Evolutionary conservation across 495 filamentous ascomycete species (phyloP).

Genomic region (Hypoxylon intermedium): DNA sequence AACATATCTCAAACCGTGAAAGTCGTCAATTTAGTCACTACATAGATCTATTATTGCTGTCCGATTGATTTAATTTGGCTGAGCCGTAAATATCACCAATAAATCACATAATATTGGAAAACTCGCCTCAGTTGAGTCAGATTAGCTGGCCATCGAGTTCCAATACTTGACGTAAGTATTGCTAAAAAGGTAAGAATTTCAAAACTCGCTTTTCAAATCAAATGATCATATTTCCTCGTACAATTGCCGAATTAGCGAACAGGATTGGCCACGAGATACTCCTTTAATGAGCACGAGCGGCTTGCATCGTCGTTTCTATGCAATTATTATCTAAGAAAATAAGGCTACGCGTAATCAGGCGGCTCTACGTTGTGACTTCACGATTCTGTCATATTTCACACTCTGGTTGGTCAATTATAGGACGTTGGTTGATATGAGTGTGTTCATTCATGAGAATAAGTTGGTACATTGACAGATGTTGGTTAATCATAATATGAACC

Average conservation of each 20-base stretch:
- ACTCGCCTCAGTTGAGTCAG: neutral
- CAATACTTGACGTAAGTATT: no score
- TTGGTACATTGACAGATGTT: no score
- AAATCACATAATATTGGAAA: constrained; percentile 8
- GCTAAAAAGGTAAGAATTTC: no score
- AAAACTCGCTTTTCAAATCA: no score
- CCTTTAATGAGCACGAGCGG: neutral
- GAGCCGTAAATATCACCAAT: constrained; percentile 11
- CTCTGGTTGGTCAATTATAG: neutral
- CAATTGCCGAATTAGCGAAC: neutral
- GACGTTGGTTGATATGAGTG: no score
- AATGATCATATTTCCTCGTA: constrained; percentile 2
- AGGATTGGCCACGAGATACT: neutral
- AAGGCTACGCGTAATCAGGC: no score
- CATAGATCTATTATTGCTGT: constrained; percentile 6
- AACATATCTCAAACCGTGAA: neutral
- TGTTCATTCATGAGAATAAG: no score
- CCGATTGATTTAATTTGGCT: neutral
- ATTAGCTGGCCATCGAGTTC: no score
- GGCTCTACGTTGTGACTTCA: neutral
- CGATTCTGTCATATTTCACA: neutral
- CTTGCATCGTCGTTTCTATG: neutral
- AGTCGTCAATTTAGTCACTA: neutral
- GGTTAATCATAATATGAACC: no score
- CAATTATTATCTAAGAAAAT: neutral